phyloP scores from a whole-genome alignment of 371 early-diverging fungal species.

The Quaeritorhiza haematococci region DNA sequence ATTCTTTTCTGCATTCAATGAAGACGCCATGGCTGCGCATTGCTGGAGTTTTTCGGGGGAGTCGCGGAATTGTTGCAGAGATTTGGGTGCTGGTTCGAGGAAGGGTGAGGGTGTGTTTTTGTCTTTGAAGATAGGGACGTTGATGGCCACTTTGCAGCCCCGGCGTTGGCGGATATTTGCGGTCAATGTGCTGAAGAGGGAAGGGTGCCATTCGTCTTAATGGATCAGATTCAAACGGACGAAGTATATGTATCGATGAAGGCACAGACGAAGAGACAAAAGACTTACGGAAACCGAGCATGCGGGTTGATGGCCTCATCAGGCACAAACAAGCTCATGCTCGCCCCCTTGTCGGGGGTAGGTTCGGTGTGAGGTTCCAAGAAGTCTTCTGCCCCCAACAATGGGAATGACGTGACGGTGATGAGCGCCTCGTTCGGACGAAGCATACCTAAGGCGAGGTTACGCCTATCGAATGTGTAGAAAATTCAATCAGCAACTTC shows the following conservation, averaged over 20 bases:
- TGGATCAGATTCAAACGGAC: not conserved
- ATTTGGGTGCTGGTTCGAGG: conserved; percentile 61
- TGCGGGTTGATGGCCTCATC: conserved; percentile 93
- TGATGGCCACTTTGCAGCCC: conserved; percentile 87
- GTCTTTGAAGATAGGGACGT: conserved; percentile 79
- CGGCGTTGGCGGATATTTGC: conserved; percentile 92
- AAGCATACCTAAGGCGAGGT: conserved; percentile 51
- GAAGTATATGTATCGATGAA: not conserved
- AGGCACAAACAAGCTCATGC: conserved; percentile 80
- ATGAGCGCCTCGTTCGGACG: conserved; percentile 67
- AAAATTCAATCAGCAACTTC: not conserved
- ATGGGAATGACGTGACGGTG: conserved; percentile 84
- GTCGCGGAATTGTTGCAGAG: not conserved
- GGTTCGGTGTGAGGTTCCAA: conserved; percentile 54
- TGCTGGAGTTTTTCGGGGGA: not conserved
- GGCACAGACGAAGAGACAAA: conserved; percentile 1
- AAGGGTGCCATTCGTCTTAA: no score
- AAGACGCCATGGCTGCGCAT: not conserved
- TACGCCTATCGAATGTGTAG: conserved; percentile 48
- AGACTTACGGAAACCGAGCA: conserved; percentile 82
- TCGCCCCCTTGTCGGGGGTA: conserved; percentile 24
- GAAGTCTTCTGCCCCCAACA: conserved; percentile 73
- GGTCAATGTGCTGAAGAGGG: conserved; percentile 83
- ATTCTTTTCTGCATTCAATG: no score
- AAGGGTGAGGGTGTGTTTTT: conserved; percentile 85